Percentiles rank a stretch among this genome's conserved stretches.
Conservation (phyloP, 177 flowering plant species). For the Vitis hybrid region DNA sequence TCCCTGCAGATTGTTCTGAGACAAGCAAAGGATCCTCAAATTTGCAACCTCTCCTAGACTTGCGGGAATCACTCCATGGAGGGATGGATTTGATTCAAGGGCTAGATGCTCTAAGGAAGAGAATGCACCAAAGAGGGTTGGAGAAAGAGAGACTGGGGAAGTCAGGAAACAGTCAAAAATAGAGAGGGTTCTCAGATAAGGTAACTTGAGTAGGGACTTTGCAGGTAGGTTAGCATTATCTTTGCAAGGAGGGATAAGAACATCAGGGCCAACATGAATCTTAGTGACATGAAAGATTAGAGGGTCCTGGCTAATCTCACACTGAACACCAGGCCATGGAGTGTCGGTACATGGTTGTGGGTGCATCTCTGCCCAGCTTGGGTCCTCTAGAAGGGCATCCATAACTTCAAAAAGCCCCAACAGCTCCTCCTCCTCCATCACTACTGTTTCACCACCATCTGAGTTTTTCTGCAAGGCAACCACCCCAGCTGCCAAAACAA, state of each 20-base stretch:
- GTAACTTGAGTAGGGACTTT: constrained; percentile 35
- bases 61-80: constrained; percentile 39
- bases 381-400: constrained; percentile 42
- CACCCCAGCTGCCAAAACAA: constrained; percentile 19
- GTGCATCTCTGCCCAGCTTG: constrained; percentile 42
- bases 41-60: constrained; percentile 19
- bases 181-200: constrained; percentile 46
- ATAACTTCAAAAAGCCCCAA: constrained; percentile 48
- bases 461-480: neutral
- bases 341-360: constrained; percentile 61
- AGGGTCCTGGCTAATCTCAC: constrained; percentile 36
- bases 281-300: constrained; percentile 51
- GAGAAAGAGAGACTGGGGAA: constrained; percentile 31
- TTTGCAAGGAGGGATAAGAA: constrained; percentile 47
- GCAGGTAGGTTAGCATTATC: constrained; percentile 31
- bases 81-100: constrained; percentile 44
- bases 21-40: constrained; percentile 38
- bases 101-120: constrained; percentile 44
- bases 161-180: constrained; percentile 43
- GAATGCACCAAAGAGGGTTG: constrained; percentile 29
- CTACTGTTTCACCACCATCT: constrained; percentile 5
- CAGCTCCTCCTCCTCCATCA: constrained; percentile 47
- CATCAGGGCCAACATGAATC: constrained; percentile 48
- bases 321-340: constrained; percentile 63
- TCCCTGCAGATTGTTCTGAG: constrained; percentile 51